Base-by-base conservation (phyloP, 257 asterid species). In the Leonotis leonurus region DNA sequence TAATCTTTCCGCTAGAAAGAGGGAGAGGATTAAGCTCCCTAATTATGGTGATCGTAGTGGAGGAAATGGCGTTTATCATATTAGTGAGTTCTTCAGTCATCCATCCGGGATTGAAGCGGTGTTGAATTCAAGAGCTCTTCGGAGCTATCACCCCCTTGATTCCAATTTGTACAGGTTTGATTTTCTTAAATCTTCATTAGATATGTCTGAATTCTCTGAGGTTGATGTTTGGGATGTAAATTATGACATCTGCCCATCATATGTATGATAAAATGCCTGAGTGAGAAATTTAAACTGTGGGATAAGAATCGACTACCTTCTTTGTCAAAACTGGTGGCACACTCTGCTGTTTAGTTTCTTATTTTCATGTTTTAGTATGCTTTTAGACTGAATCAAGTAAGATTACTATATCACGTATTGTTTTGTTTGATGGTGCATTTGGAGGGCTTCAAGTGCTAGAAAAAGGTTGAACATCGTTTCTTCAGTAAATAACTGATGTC, bases 91-190 rank as follows among this genome's bases (percentile, higher is more conserved):
- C 72, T 78, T 89, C 35, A 74, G 75, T 48, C 94, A 89, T 69
- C 90, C 88, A 30, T 83, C 89, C 45, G 97, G 96, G 32, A 27
- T 87, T 74, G 95, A 90, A 68, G 85, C 96, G 7, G 77, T 85
- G 18, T 65, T 90, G 78, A 90, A 90, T 36, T 74, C 88, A 27
- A 75, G 83, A 74, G 92, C 96, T 58, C 75, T 90, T 82, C 88
- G 72, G 74, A 80, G 78, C 48, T 70, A 77, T 73, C 85, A 86
- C 36, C 73, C 80, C 54, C 82, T 89, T 56, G 95, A 81, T 75
- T 81, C 83, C 73, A 85, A 87, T 60, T 58, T 78, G 70, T 87
- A 83, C 85, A 87, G 95, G 97, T 89, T 56, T 56, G 27, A 0
- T 44, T 8, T 30, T 20, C 3, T 16, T 56, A 8, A 27, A 48